Conservation (phyloP, 345 rosid species). For the Orychophragmus violaceus region DNA sequence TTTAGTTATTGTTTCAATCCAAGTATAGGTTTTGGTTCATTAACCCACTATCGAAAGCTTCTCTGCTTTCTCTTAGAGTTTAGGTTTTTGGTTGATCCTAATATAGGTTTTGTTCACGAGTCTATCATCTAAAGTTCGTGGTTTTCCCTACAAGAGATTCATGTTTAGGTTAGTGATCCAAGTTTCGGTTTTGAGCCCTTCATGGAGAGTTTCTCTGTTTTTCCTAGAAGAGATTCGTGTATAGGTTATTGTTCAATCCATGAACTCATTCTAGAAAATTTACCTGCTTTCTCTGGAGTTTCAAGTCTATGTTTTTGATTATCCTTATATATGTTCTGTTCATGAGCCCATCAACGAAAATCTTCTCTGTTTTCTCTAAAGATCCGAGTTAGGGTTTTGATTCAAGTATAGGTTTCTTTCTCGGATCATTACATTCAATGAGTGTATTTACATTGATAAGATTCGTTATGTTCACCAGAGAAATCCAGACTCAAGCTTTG, state of each 20-base stretch:
- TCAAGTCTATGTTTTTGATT: neutral
- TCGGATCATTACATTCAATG: neutral
- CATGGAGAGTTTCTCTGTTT: neutral
- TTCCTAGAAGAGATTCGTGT: neutral
- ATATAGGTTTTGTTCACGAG: neutral
- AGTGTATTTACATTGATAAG: neutral
- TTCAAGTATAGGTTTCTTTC: neutral
- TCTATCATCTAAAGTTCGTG: too few species aligned
- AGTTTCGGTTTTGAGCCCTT: neutral
- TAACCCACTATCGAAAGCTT: neutral
- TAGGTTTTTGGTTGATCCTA: neutral
- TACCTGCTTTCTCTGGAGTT: neutral
- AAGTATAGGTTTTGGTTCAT: neutral
- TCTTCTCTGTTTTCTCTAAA: neutral
- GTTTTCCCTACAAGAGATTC: too few species aligned
- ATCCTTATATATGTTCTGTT: neutral
- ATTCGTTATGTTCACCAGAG: neutral
- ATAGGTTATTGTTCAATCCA: neutral
- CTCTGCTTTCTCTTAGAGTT: neutral
- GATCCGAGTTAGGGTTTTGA: neutral
- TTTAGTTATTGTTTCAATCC: neutral
- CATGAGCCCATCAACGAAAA: neutral
- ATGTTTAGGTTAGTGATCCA: too few species aligned
- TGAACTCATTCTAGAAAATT: neutral
- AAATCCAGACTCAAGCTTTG: neutral